Conservation (phyloP, 2,329 filamentous ascomycete species). For the Neonectria neomacrospora region DNA sequence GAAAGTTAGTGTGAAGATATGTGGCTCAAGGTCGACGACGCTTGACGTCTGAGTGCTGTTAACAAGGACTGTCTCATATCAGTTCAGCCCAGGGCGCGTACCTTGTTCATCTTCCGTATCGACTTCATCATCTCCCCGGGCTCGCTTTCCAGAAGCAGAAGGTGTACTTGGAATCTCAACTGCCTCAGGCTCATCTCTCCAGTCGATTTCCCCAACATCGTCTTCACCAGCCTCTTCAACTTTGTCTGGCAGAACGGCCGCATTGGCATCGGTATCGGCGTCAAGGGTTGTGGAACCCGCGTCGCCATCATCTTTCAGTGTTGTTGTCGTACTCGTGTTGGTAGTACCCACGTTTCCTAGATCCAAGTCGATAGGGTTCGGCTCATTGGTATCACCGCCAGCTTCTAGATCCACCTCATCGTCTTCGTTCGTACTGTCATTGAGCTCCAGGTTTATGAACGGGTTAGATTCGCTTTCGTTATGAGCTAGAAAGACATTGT, state of each 20-base stretch:
- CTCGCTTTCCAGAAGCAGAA: conserved; percentile 43
- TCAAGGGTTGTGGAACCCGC: conserved; percentile 40
- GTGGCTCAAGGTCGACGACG: conserved; percentile 54
- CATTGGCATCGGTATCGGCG: conserved; percentile 33
- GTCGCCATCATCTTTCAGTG: conserved; percentile 49
- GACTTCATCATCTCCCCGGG: conserved; percentile 43
- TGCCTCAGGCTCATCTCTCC: conserved; percentile 45
- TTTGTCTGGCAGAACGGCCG: conserved; percentile 38
- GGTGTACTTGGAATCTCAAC: conserved; percentile 32
- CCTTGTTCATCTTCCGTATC: conserved; percentile 51
- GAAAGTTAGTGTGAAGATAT: conserved; percentile 33
- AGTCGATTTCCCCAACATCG: conserved; percentile 46
- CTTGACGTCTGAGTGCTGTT: conserved; percentile 58
- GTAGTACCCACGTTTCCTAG: conserved; percentile 29
- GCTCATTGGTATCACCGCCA: conserved; percentile 31
- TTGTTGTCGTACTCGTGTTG: conserved; percentile 48
- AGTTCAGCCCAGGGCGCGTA: conserved; percentile 25
- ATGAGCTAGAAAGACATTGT: conserved; percentile 39
- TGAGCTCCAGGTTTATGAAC: conserved; percentile 41
- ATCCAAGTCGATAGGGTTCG: conserved; percentile 28
- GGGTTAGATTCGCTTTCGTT: conserved; percentile 42
- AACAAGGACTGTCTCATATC: conserved; percentile 34
- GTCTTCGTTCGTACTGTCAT: conserved; percentile 35
- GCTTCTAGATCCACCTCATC: conserved; percentile 33
- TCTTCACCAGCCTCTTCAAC: conserved; percentile 33